Conservation (phyloP, 192 early-diverging fungal species). For the Coemansia sp. region DNA sequence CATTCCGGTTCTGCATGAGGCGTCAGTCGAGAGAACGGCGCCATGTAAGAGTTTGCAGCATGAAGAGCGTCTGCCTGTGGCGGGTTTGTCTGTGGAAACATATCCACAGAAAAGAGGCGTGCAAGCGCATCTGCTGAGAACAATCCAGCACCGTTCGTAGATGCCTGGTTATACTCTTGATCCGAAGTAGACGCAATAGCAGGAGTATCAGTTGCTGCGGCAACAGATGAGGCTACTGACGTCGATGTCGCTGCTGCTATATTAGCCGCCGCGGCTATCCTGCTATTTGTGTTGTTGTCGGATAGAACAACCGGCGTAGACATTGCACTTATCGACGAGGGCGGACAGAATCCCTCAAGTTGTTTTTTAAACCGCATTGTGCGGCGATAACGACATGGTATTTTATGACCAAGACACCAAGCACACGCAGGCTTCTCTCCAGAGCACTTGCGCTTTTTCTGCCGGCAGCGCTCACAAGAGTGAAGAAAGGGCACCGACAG, state of each 20-base stretch:
- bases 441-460: conserved; percentile 52
- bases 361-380: conserved; percentile 50
- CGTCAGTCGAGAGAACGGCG: conserved; percentile 22
- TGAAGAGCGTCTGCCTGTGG: conserved; percentile 33
- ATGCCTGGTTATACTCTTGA: not conserved
- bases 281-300: not conserved
- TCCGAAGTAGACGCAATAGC: not conserved
- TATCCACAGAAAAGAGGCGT: conserved; percentile 45
- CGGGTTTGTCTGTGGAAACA: conserved; percentile 33
- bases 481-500: conserved; percentile 45
- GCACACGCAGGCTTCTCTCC: conserved; percentile 49
- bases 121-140: conserved; percentile 40
- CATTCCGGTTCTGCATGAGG: conserved; percentile 20
- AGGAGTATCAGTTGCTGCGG: not conserved
- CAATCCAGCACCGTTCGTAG: not conserved
- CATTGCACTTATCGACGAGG: conserved; percentile 23
- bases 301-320: conserved; percentile 15
- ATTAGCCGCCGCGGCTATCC: not conserved
- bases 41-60: conserved; percentile 39
- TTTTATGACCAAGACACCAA: conserved; percentile 41
- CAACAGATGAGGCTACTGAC: not conserved
- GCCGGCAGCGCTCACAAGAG: conserved; percentile 53
- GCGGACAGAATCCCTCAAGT: conserved; percentile 21
- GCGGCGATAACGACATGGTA: conserved; percentile 48
- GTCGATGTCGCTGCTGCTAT: not conserved